A percentile compares a stretch with the other conserved stretches of the same genome.
Conservation (phyloP, 2,329 filamentous ascomycete genomes). For the Aureobasidium lini region DNA sequence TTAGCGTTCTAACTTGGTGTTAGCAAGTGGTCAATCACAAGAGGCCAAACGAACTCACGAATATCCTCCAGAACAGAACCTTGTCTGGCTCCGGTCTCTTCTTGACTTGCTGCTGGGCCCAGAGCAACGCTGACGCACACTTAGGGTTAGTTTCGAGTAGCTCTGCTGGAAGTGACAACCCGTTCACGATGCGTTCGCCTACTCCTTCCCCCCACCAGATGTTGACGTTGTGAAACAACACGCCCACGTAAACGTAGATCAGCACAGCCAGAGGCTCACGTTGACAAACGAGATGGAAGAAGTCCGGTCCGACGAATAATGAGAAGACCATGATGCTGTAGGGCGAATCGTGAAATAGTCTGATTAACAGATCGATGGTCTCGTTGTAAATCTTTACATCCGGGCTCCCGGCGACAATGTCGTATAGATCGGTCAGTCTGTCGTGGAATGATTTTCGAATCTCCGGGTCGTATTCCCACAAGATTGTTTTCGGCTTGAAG, state of each 20-base stretch:
- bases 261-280: not conserved
- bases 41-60: not conserved
- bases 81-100: not conserved
- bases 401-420: not conserved
- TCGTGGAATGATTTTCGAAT: not conserved
- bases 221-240: not conserved
- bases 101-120: slow-evolving; percentile 1
- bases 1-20: not conserved
- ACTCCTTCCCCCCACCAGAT: slow-evolving; percentile 2
- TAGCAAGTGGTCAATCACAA: not conserved
- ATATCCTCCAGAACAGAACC: not conserved
- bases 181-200: not conserved
- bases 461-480: not conserved
- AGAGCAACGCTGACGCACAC: not conserved
- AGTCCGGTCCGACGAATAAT: slow-evolving; percentile 3
- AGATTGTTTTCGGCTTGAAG: not conserved
- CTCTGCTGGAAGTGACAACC: not conserved
- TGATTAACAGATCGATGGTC: not conserved
- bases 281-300: not conserved
- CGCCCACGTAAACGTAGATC: slow-evolving; percentile 3
- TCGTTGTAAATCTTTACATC: not conserved
- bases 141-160: not conserved
- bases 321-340: not conserved
- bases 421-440: not conserved
- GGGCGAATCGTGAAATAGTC: not conserved